Percentiles rank a stretch among this genome's conserved stretches.
phyloP scores from a whole-genome alignment of 371 early-diverging fungal species.

The Lichtheimia hyalospora region DNA sequence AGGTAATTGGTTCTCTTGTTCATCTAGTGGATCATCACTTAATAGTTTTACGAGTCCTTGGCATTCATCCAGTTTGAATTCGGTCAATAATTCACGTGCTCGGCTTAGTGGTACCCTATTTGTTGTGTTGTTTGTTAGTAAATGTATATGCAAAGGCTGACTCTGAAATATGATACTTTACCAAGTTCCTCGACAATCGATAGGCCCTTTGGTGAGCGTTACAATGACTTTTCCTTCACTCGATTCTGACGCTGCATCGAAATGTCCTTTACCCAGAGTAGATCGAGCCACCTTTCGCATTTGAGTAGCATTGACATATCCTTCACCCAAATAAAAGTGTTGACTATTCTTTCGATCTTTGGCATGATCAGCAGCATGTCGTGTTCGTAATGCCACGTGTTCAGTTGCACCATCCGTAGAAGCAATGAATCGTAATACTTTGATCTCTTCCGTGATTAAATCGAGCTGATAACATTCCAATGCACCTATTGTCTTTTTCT shows the following conservation, averaged over 20 bases:
- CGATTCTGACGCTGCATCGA: conserved; percentile 34
- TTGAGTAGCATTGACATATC: conserved; percentile 58
- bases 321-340: conserved; percentile 38
- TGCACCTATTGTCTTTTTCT: conserved; percentile 21
- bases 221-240: conserved; percentile 22
- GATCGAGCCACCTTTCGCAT: conserved; percentile 49
- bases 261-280: conserved; percentile 47
- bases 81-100: conserved; percentile 53
- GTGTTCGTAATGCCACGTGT: conserved; percentile 30
- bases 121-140: not conserved
- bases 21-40: conserved; percentile 39
- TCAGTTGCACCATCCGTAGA: conserved; percentile 34
- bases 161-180: not conserved
- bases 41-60: conserved; percentile 45
- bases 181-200: conserved; percentile 54
- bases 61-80: conserved; percentile 47
- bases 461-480: conserved; percentile 30
- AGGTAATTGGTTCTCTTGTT: conserved; percentile 1
- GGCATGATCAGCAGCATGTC: conserved; percentile 19
- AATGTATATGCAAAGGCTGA: not conserved
- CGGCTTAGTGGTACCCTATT: conserved; percentile 49
- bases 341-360: conserved; percentile 16
- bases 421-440: conserved; percentile 31
- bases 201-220: conserved; percentile 30
- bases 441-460: conserved; percentile 29